Evolutionary conservation across 495 filamentous ascomycete genomes (phyloP).

Genomic region (Trichoderma gamsii): DNA sequence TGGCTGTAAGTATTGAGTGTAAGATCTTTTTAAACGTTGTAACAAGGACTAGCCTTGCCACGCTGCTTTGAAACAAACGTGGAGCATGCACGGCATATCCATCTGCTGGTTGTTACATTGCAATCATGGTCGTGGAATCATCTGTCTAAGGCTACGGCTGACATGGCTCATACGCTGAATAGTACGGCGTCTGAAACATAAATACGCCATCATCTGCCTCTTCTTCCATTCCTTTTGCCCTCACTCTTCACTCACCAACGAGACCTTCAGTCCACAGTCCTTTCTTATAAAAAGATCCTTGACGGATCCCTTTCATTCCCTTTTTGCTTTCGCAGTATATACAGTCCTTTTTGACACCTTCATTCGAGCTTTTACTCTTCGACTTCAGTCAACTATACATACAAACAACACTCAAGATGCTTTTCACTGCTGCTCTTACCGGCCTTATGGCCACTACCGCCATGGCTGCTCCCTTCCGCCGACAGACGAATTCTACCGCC

Average conservation of each 20-base stretch:
- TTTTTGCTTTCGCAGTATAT: neutral
- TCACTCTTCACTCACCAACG: neutral
- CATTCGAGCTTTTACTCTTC: neutral
- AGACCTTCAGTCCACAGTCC: neutral
- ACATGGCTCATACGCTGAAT: neutral
- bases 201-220: neutral
- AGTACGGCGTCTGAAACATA: neutral
- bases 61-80: too few relatives aligned
- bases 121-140: too few relatives aligned
- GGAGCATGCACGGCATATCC: too few relatives aligned
- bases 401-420: neutral
- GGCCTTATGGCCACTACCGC: neutral
- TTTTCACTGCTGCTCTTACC: neutral
- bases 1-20: neutral
- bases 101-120: too few relatives aligned
- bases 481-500: neutral
- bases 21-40: too few relatives aligned
- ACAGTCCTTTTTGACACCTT: neutral
- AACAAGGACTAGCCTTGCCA: too few relatives aligned
- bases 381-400: neutral
- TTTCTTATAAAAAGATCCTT: neutral
- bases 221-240: neutral
- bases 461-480: neutral
- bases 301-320: constrained; percentile 1
- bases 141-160: neutral